Evolutionary conservation across 345 rosid genomes (phyloP).

Genomic region (Durio zibethinus): DNA sequence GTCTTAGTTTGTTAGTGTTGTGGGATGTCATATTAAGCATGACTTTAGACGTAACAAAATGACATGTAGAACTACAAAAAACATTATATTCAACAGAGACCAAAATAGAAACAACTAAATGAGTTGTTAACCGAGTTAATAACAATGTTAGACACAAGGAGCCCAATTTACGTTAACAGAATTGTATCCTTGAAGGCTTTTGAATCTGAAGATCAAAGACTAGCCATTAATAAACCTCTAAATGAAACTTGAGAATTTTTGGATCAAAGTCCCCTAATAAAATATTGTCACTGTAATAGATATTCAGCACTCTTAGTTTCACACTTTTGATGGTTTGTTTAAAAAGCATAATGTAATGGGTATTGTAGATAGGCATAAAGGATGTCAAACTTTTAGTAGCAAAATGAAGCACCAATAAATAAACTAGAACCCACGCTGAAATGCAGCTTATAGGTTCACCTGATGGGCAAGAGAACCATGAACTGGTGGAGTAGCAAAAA

Average conservation of each 20-base stretch:
- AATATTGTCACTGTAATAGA: neutral
- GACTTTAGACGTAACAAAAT: neutral
- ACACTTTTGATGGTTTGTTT: neutral
- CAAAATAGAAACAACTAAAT: neutral
- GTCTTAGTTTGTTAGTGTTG: neutral
- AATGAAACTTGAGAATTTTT: neutral
- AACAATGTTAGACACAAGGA: neutral
- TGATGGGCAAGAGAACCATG: constrained; percentile 94
- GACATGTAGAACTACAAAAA: neutral
- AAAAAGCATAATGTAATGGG: neutral
- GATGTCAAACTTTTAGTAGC: neutral
- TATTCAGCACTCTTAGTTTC: neutral
- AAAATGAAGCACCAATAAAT: neutral
- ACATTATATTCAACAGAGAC: neutral
- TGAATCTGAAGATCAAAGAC: neutral
- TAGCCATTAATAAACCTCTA: neutral
- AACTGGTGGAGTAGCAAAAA: constrained; percentile 86
- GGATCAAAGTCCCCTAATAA: neutral
- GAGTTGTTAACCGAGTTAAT: neutral
- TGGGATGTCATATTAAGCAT: neutral
- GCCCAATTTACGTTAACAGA: neutral
- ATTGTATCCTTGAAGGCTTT: neutral
- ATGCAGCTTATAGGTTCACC: constrained; percentile 25
- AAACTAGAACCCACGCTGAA: neutral
- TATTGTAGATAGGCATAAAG: neutral